Evolutionary conservation across 2,329 filamentous ascomycete species (phyloP).

Genomic region (Paecilomyces niveus): DNA sequence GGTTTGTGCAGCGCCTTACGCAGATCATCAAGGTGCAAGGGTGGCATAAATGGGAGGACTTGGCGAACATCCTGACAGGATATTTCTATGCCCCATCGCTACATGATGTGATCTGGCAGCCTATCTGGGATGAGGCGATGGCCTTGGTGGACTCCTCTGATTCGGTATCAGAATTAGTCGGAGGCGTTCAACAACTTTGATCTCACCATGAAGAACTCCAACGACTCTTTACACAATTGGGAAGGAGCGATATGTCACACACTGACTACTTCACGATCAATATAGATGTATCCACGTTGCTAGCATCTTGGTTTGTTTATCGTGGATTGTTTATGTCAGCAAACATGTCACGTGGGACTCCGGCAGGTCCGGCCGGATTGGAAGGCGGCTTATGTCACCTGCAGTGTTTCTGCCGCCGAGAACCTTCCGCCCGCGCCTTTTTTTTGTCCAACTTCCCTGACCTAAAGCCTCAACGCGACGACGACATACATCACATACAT

Average conservation of each 20-base stretch:
- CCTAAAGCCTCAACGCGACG: not conserved
- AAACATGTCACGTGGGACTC: not conserved
- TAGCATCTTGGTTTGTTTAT: too few relatives aligned
- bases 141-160: slow-evolving; percentile 9
- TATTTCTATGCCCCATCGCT: slow-evolving; percentile 21
- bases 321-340: not conserved
- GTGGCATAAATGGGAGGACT: slow-evolving; percentile 24
- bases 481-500: not conserved
- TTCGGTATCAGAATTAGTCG: not conserved
- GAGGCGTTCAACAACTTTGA: not conserved
- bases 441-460: not conserved
- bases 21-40: slow-evolving; percentile 17
- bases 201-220: not conserved
- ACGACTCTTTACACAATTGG: not conserved
- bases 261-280: too few relatives aligned
- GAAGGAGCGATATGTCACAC: too few relatives aligned
- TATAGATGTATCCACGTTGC: too few relatives aligned
- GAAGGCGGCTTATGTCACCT: not conserved
- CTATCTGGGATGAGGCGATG: slow-evolving; percentile 25
- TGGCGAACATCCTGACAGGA: slow-evolving; percentile 16
- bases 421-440: not conserved
- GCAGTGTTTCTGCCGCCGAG: not conserved
- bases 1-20: slow-evolving; percentile 23
- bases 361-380: not conserved
- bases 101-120: slow-evolving; percentile 18